A percentile compares a stretch with the other conserved stretches of the same genome.
phyloP scores from a whole-genome alignment of 345 rosid genomes.

The Conringia planisiliqua region DNA sequence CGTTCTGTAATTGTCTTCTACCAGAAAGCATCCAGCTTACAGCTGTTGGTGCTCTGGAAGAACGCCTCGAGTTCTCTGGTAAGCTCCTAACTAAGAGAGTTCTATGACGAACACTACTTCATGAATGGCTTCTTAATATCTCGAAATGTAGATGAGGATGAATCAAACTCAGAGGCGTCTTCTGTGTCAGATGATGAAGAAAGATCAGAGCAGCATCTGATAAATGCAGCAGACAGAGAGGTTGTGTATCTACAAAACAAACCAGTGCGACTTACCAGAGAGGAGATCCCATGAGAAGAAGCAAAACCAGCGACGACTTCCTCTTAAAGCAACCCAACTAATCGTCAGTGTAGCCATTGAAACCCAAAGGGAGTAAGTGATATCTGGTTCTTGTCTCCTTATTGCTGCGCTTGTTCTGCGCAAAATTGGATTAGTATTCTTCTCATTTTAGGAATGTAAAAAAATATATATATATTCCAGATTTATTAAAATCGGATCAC shows the following conservation, averaged over 20 bases:
- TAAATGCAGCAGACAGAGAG: conserved; percentile 55
- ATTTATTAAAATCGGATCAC: background rate
- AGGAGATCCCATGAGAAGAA: conserved; percentile 18
- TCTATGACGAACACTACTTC: background rate
- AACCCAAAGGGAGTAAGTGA: background rate
- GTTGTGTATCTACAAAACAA: conserved; percentile 62
- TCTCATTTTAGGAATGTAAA: background rate
- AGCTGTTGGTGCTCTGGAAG: conserved; percentile 75
- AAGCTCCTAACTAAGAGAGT: conserved; percentile 22
- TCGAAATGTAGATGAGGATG: conserved; percentile 46
- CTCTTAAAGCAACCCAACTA: background rate
- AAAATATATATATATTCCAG: background rate
- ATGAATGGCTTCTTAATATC: background rate
- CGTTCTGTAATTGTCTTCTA: conserved; percentile 87
- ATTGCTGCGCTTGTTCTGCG: background rate
- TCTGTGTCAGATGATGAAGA: conserved; percentile 55
- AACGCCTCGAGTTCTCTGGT: conserved; percentile 74
- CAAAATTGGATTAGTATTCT: conserved; percentile 10
- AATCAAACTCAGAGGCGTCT: conserved; percentile 55
- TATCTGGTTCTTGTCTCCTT: conserved; percentile 6
- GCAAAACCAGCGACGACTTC: background rate
- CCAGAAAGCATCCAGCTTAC: conserved; percentile 83
- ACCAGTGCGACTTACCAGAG: conserved; percentile 62
- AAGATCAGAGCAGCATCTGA: conserved; percentile 65
- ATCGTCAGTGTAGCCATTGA: background rate